Percentiles rank a stretch among this genome's conserved stretches.
phyloP scores from a whole-genome alignment of 1,284 basidiomycete genomes.

The Apiotrichum akiyoshidainum region DNA sequence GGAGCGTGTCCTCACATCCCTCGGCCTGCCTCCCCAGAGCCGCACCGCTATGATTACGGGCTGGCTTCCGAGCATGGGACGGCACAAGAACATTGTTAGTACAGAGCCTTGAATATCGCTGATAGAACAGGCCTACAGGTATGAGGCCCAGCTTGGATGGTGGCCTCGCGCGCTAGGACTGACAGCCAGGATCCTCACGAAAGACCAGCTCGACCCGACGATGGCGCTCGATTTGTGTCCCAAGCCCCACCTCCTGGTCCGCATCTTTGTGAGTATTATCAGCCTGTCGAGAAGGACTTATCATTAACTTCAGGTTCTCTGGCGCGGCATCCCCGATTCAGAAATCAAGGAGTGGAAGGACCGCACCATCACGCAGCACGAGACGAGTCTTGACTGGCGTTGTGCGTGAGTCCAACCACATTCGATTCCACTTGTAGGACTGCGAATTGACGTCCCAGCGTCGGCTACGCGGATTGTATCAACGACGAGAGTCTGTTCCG shows the following conservation, averaged over 20 bases:
- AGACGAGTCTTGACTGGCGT: constrained; percentile 46
- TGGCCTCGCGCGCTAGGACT: background rate
- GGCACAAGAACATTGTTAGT: constrained; percentile 45
- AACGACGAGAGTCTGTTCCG: constrained; percentile 42
- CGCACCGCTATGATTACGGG: constrained; percentile 41
- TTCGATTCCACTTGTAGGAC: background rate
- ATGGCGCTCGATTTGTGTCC: constrained; percentile 36
- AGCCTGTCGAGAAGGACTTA: background rate
- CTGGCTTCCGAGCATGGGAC: constrained; percentile 42
- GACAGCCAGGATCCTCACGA: constrained; percentile 34
- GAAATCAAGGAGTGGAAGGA: constrained; percentile 43
- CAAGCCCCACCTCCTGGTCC: constrained; percentile 34
- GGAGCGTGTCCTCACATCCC: constrained; percentile 35
- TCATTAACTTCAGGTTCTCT: constrained; percentile 34
- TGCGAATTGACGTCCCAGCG: constrained; percentile 19
- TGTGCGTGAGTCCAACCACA: constrained; percentile 29
- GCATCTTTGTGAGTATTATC: constrained; percentile 37
- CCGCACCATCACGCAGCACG: constrained; percentile 32
- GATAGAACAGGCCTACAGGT: constrained; percentile 28
- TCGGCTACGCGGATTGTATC: constrained; percentile 36
- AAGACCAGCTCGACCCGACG: constrained; percentile 35
- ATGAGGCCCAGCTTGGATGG: background rate
- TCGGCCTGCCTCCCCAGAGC: constrained; percentile 42
- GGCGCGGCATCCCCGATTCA: constrained; percentile 36
- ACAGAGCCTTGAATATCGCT: background rate